Base-by-base conservation (phyloP, 352 stramenopile species). In the Pilasporangium apinafurcum region DNA sequence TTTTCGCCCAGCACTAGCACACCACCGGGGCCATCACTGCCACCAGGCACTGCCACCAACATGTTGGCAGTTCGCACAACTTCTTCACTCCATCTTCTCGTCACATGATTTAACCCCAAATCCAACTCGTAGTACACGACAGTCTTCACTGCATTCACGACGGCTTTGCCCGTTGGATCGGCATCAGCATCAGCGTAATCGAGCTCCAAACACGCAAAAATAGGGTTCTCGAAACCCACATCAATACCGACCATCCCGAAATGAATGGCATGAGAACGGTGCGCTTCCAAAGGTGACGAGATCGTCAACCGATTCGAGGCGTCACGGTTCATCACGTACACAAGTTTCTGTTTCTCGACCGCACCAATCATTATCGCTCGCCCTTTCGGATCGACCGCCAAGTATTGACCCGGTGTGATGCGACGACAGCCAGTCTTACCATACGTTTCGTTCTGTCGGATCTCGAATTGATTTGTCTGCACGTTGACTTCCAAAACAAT, bases 101-200 rank as follows among this genome's bases (percentile, higher is more conserved):
- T 98, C 25, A 99, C 97, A 62, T 99, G 96, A 71, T 99, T 99
- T 16, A 99, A 62, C 17, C 97, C 97, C 5, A 99, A 62, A 71
- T 99, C 97, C 28, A 99, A 65, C 71, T 99, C 96, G 65, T 99
- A 99, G 64, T 98, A 98, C 30, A 98, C 91, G 10, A 99, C 62
- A 17, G 92, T 86, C 69, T 99, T 99, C 13, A 96, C 82, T 0
- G 83, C 82, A 39, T 79, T 55, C 5, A 69, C 59, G 2, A 62
- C 67, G 0, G 65, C 75, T 34, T 71, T 68, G 39, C 88, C 59
- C 52, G 60, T 88, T 36, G 86, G 66, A 74, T 96, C 72, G 0
- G 76, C 65, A 30, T 98, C 92, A 8, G 77, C 59, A 4, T 94
- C 85, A 3, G 77, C 70, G 60, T 98, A 99, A 53, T 98, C 92